These are phyloP conservation scores for Carex parvula DNA, from an alignment of 176 grass and related monocot species.

Conservation along the genomic window DNA sequence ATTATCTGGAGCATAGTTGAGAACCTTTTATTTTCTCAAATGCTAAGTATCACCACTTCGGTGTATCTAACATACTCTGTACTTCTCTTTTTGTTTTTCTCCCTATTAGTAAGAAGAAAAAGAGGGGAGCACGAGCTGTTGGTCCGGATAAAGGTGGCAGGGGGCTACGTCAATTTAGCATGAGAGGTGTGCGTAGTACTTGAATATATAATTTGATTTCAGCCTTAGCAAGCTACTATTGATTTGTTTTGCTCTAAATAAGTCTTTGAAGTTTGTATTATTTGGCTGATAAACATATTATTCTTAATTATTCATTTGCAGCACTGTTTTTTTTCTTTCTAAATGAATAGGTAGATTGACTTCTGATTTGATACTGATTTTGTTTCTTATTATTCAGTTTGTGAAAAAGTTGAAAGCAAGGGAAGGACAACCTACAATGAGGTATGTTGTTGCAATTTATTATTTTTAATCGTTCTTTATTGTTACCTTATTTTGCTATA, in stretches of 20 bases:
- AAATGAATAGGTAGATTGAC: background rate
- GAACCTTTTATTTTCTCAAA: slow-evolving; percentile 6
- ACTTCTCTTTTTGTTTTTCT: background rate
- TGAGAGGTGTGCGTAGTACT: slow-evolving; percentile 57
- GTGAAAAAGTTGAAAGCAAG: slow-evolving; percentile 99
- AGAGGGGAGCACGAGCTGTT: slow-evolving; percentile 54
- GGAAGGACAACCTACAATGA: slow-evolving; percentile 99
- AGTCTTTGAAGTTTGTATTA: background rate
- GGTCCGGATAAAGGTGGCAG: slow-evolving; percentile 90
- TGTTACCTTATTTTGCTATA: slow-evolving; percentile 9
- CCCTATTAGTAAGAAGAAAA: slow-evolving; percentile 84
- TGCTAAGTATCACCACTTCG: background rate
- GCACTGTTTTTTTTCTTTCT: background rate
- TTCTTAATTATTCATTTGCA: background rate
- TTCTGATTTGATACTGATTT: background rate
- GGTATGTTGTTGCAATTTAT: slow-evolving; percentile 36
- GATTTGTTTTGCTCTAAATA: background rate
- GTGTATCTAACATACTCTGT: slow-evolving; percentile 16
- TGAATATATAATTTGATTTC: background rate
- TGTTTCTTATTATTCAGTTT: slow-evolving; percentile 49
- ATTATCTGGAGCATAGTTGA: slow-evolving; percentile 1
- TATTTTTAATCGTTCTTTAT: slow-evolving; percentile 15
- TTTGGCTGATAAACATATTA: background rate
- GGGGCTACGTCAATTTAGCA: slow-evolving; percentile 96
- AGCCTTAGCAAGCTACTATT: background rate